A percentile compares a stretch with the other conserved stretches of the same genome.
These are phyloP conservation scores for Podaxis sp. DNA, from an alignment of 768 basidiomycete genomes.

Conservation along the genomic window DNA sequence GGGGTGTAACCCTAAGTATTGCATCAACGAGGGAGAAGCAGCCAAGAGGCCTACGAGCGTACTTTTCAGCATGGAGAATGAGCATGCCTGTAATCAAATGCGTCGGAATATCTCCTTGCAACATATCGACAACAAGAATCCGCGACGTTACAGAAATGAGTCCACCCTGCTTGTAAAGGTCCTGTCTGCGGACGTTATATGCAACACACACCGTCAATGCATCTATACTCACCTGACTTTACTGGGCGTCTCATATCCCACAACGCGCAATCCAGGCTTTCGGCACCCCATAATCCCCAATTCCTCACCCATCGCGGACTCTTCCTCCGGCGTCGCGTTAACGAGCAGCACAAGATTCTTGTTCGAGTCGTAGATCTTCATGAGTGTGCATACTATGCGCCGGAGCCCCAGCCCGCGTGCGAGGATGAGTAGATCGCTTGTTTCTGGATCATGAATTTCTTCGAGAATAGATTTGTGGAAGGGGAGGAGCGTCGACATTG, in stretches of 20 bases:
- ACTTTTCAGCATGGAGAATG: slow-evolving; percentile 91
- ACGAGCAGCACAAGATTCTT: slow-evolving; percentile 83
- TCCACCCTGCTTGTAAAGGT: slow-evolving; percentile 84
- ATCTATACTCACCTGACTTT: slow-evolving; percentile 67
- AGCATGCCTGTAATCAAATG: slow-evolving; percentile 87
- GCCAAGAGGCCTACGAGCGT: slow-evolving; percentile 16
- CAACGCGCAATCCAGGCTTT: slow-evolving; percentile 77
- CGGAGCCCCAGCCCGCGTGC: slow-evolving; percentile 91
- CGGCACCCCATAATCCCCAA: slow-evolving; percentile 90
- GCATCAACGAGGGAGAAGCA: not conserved
- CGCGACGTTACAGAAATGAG: slow-evolving; percentile 90
- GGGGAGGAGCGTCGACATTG: slow-evolving; percentile 53
- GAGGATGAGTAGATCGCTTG: slow-evolving; percentile 71
- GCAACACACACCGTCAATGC: not conserved
- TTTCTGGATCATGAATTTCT: slow-evolving; percentile 70
- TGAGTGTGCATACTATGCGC: slow-evolving; percentile 76
- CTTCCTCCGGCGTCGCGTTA: slow-evolving; percentile 83
- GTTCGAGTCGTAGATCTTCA: slow-evolving; percentile 91
- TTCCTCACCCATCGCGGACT: slow-evolving; percentile 88
- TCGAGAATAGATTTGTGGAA: slow-evolving; percentile 70
- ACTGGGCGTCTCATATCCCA: slow-evolving; percentile 76
- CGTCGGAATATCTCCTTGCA: slow-evolving; percentile 81
- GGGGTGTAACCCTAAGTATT: slow-evolving; percentile 69
- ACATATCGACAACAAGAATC: slow-evolving; percentile 93
- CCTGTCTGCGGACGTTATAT: slow-evolving; percentile 50